Evolutionary conservation across 139 green algal genomes (phyloP), one percentile per base, ranked within the genome.

Genomic region (Asterochloris sp.): DNA sequence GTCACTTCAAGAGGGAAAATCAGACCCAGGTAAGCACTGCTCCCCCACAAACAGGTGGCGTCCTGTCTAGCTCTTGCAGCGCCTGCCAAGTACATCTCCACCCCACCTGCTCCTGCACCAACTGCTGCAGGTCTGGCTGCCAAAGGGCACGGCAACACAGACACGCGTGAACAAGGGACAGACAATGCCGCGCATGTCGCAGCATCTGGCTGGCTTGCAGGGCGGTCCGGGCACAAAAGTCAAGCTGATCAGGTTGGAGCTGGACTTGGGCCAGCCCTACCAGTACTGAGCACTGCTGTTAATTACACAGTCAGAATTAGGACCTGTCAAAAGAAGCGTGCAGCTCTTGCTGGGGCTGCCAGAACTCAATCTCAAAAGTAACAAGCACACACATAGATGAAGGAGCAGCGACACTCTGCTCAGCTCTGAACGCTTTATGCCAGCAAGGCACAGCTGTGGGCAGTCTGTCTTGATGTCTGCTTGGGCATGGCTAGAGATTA

Each of bases 141-240:
- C 76, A 13, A 80, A 80, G 60, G 76, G 76, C 12, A 62, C 68
- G 60, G 76, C 76, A 29, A 80, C 60, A 28, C 76, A 80, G 54
- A 80, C 76, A n/a, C 76, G 54, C 47, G 76, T 80, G 19, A 80
- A 80, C 76, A 80, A 80, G 61, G 76, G 76, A 19, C 76, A 80
- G 60, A 80, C 60, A n/a, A 80, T 80, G 76, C 76, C 76, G 67
- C 76, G 76, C 76, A 80, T 69, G 76, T 62, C 68, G 76, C 76
- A 62, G 10, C 54, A 80, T 47, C 26, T 80, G 13, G 76, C 76
- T 69, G 76, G 76, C 60, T n/a, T 80, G 24, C 67, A 62, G 68
- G 76, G 76, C 10, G 23, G 60, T 64, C 76, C 76, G n/a, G 76
- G 76, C 60, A 69, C 76, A 28, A 24, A 69, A 0, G 68, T 80